Evolutionary conservation across 2,329 filamentous ascomycete species (phyloP), one percentile per base, ranked within the genome.

Genomic region (Colletotrichum musicola): DNA sequence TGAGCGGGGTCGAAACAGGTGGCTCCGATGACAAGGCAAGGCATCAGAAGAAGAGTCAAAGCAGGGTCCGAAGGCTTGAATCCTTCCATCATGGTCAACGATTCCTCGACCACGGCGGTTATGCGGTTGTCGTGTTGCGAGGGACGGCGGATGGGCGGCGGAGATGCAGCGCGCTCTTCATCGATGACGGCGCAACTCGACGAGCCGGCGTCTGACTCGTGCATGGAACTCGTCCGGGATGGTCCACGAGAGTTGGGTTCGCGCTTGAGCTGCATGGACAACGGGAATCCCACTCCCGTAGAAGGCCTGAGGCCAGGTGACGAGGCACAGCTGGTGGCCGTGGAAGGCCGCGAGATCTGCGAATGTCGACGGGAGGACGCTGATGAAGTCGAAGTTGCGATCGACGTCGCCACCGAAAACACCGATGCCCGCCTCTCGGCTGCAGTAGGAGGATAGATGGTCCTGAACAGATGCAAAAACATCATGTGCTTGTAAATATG

Each of bases 401-500:
- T 12, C 71, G 70, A 42, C 68, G 64, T 30, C 71, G 69, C 18
- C 75, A 73, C 6, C 47, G 67, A 18, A 66, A 64, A 30, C 72
- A 75, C 9, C 12, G 69, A 61, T 1, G 62, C 62, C 16, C 54
- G 55, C 59, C 63, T 58, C 47, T 60, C 59, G n/a, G 62, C 47
- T 5, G 61, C 53, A 1, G 69, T 64, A 3, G 89, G 88, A 4
- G 88, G 88, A 65, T 88, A 88, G 46, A 90, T 86, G 6, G 89
- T 90, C 40, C 88, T 83, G 76, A 86, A 88, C 2, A 90, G 81
- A 72, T 91, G 90, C 12, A 91, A 83, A 86, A 88, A 90, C 80
- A 90, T 84, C 85, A 89, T 89, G 74, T 90, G 88, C 75, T 89
- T 88, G 77, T 90, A 91, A 0, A 91, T 81, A 5, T 88, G 78